Evolutionary conservation across 345 rosid species (phyloP), one percentile per base, ranked within the genome.

Genomic region (Luvunga scandens): DNA sequence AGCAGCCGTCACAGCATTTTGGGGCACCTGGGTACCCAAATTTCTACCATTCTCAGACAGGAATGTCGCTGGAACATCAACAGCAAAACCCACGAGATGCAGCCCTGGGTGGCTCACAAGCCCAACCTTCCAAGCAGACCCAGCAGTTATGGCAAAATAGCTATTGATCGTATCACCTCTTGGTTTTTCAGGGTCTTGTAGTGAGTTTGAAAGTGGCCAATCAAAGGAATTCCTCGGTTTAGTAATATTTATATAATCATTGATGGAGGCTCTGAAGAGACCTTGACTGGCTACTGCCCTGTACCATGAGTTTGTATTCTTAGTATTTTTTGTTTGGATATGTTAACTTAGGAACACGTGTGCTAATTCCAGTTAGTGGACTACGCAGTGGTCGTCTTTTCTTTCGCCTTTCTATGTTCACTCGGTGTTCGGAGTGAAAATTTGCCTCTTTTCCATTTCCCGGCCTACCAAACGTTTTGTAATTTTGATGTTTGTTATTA

Each of bases 81-180:
- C 99, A 90, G 86, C 98, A 94, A 79, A 91, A 87, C 89, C 81
- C 90, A n/a, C 86, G 97, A 85, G 98, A 96, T 13, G 89, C 87
- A 19, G 80, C 89, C 68, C 85, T 89, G 1, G 82, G 89, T 59
- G 90, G 89, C 18, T 79, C 90, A 28, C 98, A 96, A 84, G 91
- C 89, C 67, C 99, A 94, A 84, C 88, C 90, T 22, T 85, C 95
- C 27, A 96, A 92, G 84, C 99, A 91, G 91, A 84, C 88, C 68
- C 97, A 90, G 81, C 99, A 92, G 87, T 71, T 96, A 25, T 96
- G 98, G 99, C 98, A 89, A 85, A 94, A 94, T 90, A 86, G 87
- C 84, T 96, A 96, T 94, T 95, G 83, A 89, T 83, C 66, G 18
- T 31, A 64, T 66, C 85, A 63, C 85, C 83, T 80, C 82, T 77